These are phyloP conservation scores for Xerocomus spinulosus DNA, from an alignment of 768 basidiomycete species.

Conservation along the genomic window DNA sequence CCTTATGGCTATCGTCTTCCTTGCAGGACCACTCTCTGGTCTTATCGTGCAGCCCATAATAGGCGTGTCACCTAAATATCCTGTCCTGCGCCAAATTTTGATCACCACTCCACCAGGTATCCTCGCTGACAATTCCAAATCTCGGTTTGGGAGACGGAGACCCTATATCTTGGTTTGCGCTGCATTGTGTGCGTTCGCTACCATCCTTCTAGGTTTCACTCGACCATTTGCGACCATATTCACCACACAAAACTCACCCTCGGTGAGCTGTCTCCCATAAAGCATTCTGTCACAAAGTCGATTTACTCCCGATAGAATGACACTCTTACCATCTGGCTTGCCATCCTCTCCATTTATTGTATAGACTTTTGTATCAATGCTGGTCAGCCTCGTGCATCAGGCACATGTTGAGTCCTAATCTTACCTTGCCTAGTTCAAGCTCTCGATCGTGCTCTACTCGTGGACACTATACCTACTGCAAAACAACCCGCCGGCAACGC, in stretches of 20 bases:
- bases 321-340: constrained; percentile 67
- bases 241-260: constrained; percentile 28
- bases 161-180: constrained; percentile 80
- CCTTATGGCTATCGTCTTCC: constrained; percentile 83
- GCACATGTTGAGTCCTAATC: not conserved
- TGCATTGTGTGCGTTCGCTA: constrained; percentile 60
- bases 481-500: constrained; percentile 85
- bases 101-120: constrained; percentile 36
- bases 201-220: constrained; percentile 83
- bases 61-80: constrained; percentile 40
- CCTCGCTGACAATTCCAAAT: constrained; percentile 80
- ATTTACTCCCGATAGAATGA: constrained; percentile 44
- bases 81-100: not conserved
- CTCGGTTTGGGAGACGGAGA: constrained; percentile 76
- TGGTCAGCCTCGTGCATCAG: constrained; percentile 27
- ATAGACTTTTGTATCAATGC: constrained; percentile 66
- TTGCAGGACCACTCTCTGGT: constrained; percentile 88
- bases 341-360: constrained; percentile 63
- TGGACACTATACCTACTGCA: constrained; percentile 73
- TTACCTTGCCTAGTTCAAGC: constrained; percentile 60
- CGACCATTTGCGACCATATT: constrained; percentile 56
- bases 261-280: constrained; percentile 25
- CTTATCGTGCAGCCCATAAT: constrained; percentile 89
- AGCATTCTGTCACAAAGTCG: not conserved
- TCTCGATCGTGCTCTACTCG: constrained; percentile 84